phyloP scores from a whole-genome alignment of 2,329 filamentous ascomycete species.

The Xylaria polymorpha region DNA sequence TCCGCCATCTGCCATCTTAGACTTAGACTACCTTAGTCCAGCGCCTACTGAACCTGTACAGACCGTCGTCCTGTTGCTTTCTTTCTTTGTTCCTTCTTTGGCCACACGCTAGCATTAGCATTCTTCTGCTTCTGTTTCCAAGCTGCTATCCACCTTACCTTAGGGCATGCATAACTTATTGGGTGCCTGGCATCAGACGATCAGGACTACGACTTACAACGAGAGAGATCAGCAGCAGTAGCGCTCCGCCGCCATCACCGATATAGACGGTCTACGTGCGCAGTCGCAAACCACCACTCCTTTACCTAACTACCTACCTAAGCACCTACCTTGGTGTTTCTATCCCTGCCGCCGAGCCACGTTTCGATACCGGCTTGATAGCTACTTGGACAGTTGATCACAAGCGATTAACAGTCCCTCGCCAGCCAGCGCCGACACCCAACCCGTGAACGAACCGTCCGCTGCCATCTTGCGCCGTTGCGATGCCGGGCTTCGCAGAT shows the following conservation, averaged over 20 bases:
- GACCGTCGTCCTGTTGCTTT: constrained; percentile 2
- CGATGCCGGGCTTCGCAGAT: constrained; percentile 89
- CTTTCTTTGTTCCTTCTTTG: constrained; percentile 28
- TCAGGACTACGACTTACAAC: neutral
- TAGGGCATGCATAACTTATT: constrained; percentile 15
- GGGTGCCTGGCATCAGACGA: constrained; percentile 15
- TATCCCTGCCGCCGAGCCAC: constrained; percentile 16
- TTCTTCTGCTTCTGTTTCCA: constrained; percentile 8
- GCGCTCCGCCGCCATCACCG: constrained; percentile 8
- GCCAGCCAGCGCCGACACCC: constrained; percentile 11
- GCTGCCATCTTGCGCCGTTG: constrained; percentile 48
- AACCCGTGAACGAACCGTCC: constrained; percentile 15
- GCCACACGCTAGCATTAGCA: constrained; percentile 9
- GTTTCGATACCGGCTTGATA: neutral
- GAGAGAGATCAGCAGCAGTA: constrained; percentile 7
- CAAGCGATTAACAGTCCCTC: constrained; percentile 6
- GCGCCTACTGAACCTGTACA: neutral
- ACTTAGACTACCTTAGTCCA: neutral
- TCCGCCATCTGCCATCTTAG: neutral
- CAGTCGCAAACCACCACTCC: constrained; percentile 8
- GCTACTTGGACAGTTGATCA: constrained; percentile 6
- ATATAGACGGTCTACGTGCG: neutral
- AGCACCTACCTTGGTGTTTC: neutral
- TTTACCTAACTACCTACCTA: neutral
- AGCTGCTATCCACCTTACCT: neutral